These are phyloP conservation scores for Crithidia bombi DNA, from an alignment of 208 protist species.

Conservation along the genomic window DNA sequence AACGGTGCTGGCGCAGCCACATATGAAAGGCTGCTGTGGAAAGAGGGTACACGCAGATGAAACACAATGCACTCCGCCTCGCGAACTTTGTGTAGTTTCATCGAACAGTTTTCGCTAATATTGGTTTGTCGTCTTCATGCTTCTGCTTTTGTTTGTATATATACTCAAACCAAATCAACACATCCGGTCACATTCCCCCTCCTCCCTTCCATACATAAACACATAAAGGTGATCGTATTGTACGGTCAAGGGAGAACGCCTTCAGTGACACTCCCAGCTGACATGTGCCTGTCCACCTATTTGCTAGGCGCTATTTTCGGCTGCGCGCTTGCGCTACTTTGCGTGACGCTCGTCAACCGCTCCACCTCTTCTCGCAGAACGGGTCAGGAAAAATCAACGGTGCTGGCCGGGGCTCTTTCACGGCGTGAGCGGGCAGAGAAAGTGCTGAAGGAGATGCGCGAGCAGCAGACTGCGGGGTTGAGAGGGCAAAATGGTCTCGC, in stretches of 20 bases:
- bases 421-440: constrained; percentile 24
- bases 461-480: not conserved
- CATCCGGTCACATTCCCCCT: too few species aligned
- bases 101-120: too few species aligned
- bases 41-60: too few species aligned
- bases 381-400: not conserved
- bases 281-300: too few species aligned
- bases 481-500: not conserved
- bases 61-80: too few species aligned
- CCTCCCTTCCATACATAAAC: too few species aligned
- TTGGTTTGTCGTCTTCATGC: not conserved
- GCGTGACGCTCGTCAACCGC: constrained; percentile 1
- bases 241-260: too few species aligned
- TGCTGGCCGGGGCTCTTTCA: not conserved
- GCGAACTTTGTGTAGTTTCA: too few species aligned
- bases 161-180: not conserved
- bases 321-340: constrained; percentile 7
- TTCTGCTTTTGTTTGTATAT: not conserved
- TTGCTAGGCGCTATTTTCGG: constrained; percentile 4
- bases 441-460: constrained; percentile 23
- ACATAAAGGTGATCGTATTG: too few species aligned
- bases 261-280: too few species aligned
- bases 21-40: too few species aligned
- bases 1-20: too few species aligned
- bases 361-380: not conserved